Evolutionary conservation across 2,329 filamentous ascomycete species (phyloP), one percentile per base, ranked within the genome.

Genomic region (Peltaster fructicola): DNA sequence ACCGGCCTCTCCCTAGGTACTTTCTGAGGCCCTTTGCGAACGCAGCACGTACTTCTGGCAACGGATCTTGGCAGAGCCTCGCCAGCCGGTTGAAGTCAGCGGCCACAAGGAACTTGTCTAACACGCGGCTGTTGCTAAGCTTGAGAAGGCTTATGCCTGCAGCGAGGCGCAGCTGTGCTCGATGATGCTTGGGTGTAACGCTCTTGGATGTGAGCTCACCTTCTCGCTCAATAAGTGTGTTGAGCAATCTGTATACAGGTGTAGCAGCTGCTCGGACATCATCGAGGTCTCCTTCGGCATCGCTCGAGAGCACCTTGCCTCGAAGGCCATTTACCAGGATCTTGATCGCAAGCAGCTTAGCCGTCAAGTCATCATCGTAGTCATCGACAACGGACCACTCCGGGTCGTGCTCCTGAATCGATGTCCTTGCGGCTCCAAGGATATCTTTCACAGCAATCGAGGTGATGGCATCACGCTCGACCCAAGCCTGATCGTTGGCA

Each of bases 1-100:
- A 61, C 37, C 64, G 70, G 27, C 65, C 66, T 26, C 75, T 68
- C 7, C 77, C 76, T 4, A 95, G 66, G 42, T 91, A 85, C 52
- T 91, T 93, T 52, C 91, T 88, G 19, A 98, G 58, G 39, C 84
- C 82, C 41, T 73, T 70, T 26, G 88, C 63, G 41, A 98, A 95
- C 2, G 66, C 68, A 22, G 64, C 66, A 16, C 88, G 74, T 14
- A 95, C 81, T 35, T 74, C 64, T 2, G 67, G 55, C 24, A 77
- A 62, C 5, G 63, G 61, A 43, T 93, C 84, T 45, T 95, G 85
- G 2, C 77, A 69, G 8, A 92, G 66, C 32, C 79, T 65, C 0
- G 82, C 76, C 7, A 98, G 63, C 14, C 68, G 63, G 45, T 92
- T 80, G 53, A 95, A 98, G 41, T 77, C 72, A 4, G 57, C 47